Evolutionary conservation across 352 stramenopile species (phyloP), one percentile per base, ranked within the genome.

Genomic region (Peronospora tabacina): DNA sequence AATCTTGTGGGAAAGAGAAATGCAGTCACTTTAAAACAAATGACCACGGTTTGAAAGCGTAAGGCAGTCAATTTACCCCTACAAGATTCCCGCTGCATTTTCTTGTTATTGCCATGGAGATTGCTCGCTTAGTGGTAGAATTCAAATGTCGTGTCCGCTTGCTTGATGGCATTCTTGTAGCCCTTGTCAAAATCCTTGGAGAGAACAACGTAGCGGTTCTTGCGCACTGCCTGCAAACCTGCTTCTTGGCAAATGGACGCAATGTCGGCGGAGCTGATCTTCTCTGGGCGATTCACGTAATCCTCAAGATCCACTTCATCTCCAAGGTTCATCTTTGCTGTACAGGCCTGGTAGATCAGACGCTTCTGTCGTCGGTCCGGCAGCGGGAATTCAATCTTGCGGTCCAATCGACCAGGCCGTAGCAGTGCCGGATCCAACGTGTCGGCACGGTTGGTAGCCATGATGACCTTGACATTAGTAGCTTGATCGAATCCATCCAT

Each of bases 381-480:
- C 52, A 97, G 77, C 34, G 97, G 97, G 71, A 99, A 99, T 76
- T 99, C 97, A 72, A 99, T 95, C 75, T 99, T 99, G 28, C 97
- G 80, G 72, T 99, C 97, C 59, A 99, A 63, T 12, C 97, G 90
- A 26, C 97, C 97, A 5, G 97, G 96, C 56, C 97, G 88, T 49
- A 99, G 76, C 46, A 99, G 77, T 20, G 97, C 97, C 28, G 97
- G 96, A 75, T 99, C 97, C 40, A 99, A 69, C 32, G 96, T 99
- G 66, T 99, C 97, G 11, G 95, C 93, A 7, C 97, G 85, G 76
- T 99, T 99, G 0, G 97, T 99, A 3, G 97, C 97, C 96, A 99
- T 99, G 62, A 99, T 99, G 28, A 98, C 95, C 81, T 99, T 99
- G 63, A 99, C 96, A 75, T 99, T 99, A 26, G 96, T 99, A 35